Base-by-base conservation (phyloP, 495 filamentous ascomycete genomes). In the Coniosporium apollinis region DNA sequence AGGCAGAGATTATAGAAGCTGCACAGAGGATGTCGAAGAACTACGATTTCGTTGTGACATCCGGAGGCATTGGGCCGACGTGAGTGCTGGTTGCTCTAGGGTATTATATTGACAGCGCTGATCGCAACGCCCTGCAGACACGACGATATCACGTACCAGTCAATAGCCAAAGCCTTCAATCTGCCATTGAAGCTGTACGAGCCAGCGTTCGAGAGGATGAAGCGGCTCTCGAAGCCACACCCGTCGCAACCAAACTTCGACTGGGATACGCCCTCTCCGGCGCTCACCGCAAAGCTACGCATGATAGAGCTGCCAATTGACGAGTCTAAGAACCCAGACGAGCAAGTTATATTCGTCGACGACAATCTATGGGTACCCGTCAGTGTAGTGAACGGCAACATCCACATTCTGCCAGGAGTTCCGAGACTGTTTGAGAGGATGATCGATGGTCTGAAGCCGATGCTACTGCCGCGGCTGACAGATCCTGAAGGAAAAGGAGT, bases 71-170 rank as follows among this genome's bases (percentile, higher is more conserved):
- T 49, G 89, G 89, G 2, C 87, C 89, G 35, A 94, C 86, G 80
- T 86, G 50, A 46, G 65, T 59, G 21, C 16, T 19, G 13, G 35
- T 4, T 16, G n/a, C n/a, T n/a, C n/a, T n/a, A n/a, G n/a, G n/a
- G n/a, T 32, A 22, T 33, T 45, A 36, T 41, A 25, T 8, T 22
- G 15, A 29, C 3, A 26, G n/a, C n/a, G n/a, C n/a, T n/a, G n/a
- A n/a, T n/a, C n/a, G n/a, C 9, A 18, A 7, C 24, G 26, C 18
- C 36, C 21, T 40, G 42, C 46, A 89, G 79, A 36, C 89, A 96
- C 59, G 89, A 97, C 50, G 89, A 97, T 50, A 96, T 97, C 43
- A 96, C 89, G 24, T 97, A 97, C 64, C 59, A 74, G 48, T 86
- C 86, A 16, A 86, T 97, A 48, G 89, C 82, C 26, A 82, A 83